Evolutionary conservation across 257 asterid species (phyloP).

Genomic region (Solanum tacnaense): DNA sequence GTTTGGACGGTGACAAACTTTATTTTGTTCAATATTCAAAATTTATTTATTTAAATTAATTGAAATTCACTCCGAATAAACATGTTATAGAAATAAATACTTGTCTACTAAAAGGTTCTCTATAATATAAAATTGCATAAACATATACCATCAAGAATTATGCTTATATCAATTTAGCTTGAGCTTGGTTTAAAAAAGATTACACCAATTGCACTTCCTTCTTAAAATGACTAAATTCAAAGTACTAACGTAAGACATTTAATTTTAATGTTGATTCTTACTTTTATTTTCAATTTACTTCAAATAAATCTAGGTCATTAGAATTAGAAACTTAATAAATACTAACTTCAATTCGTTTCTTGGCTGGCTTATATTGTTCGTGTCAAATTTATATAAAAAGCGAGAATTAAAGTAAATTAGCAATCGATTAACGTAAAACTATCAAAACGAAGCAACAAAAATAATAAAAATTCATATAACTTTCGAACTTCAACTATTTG

Average conservation of each 20-base stretch:
- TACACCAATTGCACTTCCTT: not conserved
- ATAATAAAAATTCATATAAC: not conserved
- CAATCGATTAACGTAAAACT: not conserved
- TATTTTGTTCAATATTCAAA: not conserved
- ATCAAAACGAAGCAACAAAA: not conserved
- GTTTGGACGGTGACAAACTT: not conserved
- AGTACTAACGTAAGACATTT: not conserved
- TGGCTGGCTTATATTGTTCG: fast-evolving
- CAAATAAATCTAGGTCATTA: not conserved
- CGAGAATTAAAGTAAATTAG: not conserved
- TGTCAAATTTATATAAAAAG: not conserved
- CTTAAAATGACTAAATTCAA: not conserved
- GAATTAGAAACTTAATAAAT: not conserved
- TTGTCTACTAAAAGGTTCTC: not conserved
- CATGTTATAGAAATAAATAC: not conserved
- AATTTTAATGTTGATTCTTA: not conserved
- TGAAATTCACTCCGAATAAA: not conserved
- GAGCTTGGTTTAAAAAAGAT: not conserved
- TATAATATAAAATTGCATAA: not conserved
- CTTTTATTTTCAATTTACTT: not conserved
- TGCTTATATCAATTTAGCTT: not conserved
- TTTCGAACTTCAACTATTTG: not conserved
- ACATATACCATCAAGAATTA: not conserved
- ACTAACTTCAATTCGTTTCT: not conserved
- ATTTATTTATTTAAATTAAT: not conserved